Conservation (phyloP, 176 grass and related monocot species). For the Cymbopogon citratus region DNA sequence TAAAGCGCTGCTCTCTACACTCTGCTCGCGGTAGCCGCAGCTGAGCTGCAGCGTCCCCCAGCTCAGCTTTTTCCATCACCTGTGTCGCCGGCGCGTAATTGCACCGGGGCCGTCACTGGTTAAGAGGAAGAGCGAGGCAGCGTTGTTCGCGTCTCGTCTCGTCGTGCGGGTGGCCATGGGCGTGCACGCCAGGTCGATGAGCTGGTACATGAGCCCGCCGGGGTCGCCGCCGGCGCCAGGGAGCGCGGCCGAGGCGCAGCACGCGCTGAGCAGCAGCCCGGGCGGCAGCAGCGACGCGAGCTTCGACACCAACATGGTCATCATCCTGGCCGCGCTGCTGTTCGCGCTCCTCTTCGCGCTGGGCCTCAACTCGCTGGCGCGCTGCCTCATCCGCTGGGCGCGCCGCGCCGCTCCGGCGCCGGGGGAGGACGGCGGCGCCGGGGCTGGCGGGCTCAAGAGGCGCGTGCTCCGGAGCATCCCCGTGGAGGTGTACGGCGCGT, state of each 20-base stretch:
- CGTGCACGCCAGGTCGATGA: slow-evolving; percentile 25
- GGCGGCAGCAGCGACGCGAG: slow-evolving; percentile 32
- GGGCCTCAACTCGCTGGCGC: slow-evolving; percentile 64
- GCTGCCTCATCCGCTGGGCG: slow-evolving; percentile 59
- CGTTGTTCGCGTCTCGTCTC: background rate
- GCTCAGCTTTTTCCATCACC: slow-evolving; percentile 11
- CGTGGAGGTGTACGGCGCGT: slow-evolving; percentile 61
- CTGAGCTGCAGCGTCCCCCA: slow-evolving; percentile 1
- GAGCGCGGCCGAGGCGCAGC: slow-evolving; percentile 24
- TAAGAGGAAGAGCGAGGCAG: background rate
- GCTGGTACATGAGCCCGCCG: slow-evolving; percentile 33
- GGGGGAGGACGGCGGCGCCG: background rate
- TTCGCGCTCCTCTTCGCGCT: slow-evolving; percentile 75
- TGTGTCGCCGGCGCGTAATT: slow-evolving; percentile 24
- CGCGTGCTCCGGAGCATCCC: slow-evolving; percentile 62
- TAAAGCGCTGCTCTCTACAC: background rate
- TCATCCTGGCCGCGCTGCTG: slow-evolving; percentile 85
- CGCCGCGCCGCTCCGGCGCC: slow-evolving; percentile 18
- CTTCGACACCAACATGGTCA: slow-evolving; percentile 97
- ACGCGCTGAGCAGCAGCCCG: slow-evolving; percentile 30
- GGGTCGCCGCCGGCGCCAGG: slow-evolving; percentile 22
- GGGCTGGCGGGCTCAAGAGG: slow-evolving; percentile 45
- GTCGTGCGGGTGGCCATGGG: slow-evolving; percentile 3
- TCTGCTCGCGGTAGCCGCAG: background rate
- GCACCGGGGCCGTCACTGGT: background rate